Base-by-base conservation (phyloP, 1,284 basidiomycete genomes). In the Nidula niveotomentosa region DNA sequence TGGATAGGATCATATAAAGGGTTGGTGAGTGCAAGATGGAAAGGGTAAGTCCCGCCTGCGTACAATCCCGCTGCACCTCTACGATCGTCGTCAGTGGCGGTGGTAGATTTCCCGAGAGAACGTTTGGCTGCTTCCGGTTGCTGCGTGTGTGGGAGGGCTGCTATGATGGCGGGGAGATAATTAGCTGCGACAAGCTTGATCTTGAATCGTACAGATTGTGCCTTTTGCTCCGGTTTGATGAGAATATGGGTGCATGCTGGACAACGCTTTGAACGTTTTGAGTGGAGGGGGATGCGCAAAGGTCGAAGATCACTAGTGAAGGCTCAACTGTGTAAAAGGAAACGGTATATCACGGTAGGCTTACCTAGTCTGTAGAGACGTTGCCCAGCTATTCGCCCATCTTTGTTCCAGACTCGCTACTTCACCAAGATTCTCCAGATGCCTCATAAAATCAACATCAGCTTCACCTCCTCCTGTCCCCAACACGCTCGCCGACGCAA, bases 141-240 rank as follows among this genome's bases (percentile, higher is more conserved):
- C 56, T 73, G 71, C 3, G 70, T 65, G 58, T 84, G 84, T n/a
- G 86, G 88, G 36, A 89, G 78, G 17, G 84, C 76, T 34, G 90
- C 81, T n/a, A 85, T 84, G 43, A 98, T 90, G 2, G 90, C 84
- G 0, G 96, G 97, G 13, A 99, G 78, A 71, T 98, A 98, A 70
- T 93, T 96, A 30, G 89, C 84, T 0, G 96, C 97, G 48, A 96
- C 91, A 48, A 98, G 87, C 70, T 97, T 98, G 75, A 99, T 98
- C 75, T 98, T 98, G 83, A 91, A 98, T 6, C 93, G 85, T 36
- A 93, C 90, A 6, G 92, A 93, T 62, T 93, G 91, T 0, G 95
- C 90, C 70, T 98, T 99, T 65, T 95, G 91, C 69, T 99, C 97
- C 1, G 97, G 97, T 67, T 98, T 97, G 73, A 98, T 96, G 57